Evolutionary conservation across 2,329 filamentous ascomycete species (phyloP), one percentile per base, ranked within the genome.

Genomic region (Mollisia scopiformis): DNA sequence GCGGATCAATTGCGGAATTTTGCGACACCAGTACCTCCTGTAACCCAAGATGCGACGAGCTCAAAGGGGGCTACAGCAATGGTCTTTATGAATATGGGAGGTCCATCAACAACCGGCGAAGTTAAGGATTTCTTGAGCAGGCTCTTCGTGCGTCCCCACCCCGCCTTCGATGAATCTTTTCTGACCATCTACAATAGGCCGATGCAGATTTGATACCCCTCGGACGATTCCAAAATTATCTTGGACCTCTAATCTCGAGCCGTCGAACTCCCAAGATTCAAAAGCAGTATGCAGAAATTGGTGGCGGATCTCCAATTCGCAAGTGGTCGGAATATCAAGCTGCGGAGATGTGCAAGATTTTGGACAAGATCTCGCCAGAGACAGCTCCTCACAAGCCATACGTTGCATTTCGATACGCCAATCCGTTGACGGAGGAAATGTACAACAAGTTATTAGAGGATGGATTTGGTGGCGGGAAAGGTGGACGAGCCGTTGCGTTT

Each of bases 81-180:
- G 87, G 95, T 99, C 14, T 97, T 99, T 73, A 86, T 99, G 79
- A 99, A 99, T 78, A 99, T 99, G 95, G 95, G 95, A 62, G 95
- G 95, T 0, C 95, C 95, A 2, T 91, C 92, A 1, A 97, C 91
- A 3, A 90, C 89, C 4, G 86, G 88, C 68, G 93, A 99, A 79
- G 95, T 99, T 35, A 88, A 89, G 69, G 87, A 89, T 76, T 99
- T 98, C 73, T 79, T 99, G 51, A 95, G 90, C 75, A 88, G 93
- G 69, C 81, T 99, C 68, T 99, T 99, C 78, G 94, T 96, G 84
- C 61, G 90, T 77, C 55, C 39, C 46, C 39, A 57, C 59, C 43
- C 53, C 53, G 25, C 27, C 37, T 37, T 53, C 51, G 33, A 51
- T 35, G 55, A 21, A 27, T 10, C 13, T 31, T 54, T 10, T 63